Evolutionary conservation across 2,329 filamentous ascomycete species (phyloP).

Genomic region (Bipolaris oryzae): DNA sequence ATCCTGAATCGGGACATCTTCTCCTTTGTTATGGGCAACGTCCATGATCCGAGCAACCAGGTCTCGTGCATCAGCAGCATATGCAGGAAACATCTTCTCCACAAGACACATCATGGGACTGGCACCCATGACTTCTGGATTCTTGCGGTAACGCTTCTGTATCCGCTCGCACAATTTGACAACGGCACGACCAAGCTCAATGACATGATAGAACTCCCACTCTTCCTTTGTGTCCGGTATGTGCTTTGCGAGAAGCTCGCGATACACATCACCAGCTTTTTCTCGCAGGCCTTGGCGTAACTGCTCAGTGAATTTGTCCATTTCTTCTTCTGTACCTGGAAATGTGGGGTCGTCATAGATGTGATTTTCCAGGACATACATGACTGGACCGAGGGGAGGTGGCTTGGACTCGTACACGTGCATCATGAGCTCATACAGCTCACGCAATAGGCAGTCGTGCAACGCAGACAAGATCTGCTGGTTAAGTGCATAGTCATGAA

Average conservation of each 20-base stretch:
- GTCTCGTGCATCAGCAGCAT: constrained; percentile 86
- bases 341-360: constrained; percentile 81
- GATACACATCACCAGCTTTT: constrained; percentile 80
- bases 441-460: constrained; percentile 81
- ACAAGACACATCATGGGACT: constrained; percentile 74
- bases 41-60: constrained; percentile 82
- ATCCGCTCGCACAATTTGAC: constrained; percentile 86
- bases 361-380: constrained; percentile 82
- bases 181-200: constrained; percentile 84
- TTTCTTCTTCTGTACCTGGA: constrained; percentile 70
- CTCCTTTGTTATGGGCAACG: constrained; percentile 68
- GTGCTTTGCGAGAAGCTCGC: constrained; percentile 75
- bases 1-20: constrained; percentile 85
- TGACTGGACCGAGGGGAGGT: constrained; percentile 76
- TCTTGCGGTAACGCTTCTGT: constrained; percentile 88
- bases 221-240: constrained; percentile 79
- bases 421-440: constrained; percentile 86
- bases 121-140: constrained; percentile 82
- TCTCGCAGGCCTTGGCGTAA: constrained; percentile 74
- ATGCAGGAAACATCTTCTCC: constrained; percentile 83
- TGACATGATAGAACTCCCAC: constrained; percentile 91
- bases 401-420: constrained; percentile 89
- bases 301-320: constrained; percentile 72
- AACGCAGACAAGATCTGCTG: constrained; percentile 75
- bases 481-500: constrained; percentile 63